phyloP scores from a whole-genome alignment of 495 filamentous ascomycete species.

The Xylaria bambusicola region DNA sequence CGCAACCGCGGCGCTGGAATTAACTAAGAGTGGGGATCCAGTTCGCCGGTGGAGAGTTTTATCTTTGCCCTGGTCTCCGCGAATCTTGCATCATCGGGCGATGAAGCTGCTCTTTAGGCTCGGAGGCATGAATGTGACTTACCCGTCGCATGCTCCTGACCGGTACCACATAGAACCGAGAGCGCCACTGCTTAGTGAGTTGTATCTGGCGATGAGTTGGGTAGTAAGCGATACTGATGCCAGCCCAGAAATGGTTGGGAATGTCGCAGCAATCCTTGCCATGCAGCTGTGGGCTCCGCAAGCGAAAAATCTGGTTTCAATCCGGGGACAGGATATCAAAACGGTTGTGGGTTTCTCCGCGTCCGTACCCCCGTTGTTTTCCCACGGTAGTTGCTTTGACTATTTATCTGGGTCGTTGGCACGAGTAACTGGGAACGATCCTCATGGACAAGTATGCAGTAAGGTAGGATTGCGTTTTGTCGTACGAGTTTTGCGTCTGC shows the following conservation, averaged over 20 bases:
- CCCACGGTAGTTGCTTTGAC: not conserved
- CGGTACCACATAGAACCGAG: not conserved
- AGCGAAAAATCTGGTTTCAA: not conserved
- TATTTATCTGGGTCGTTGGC: not conserved
- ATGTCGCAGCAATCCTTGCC: not conserved
- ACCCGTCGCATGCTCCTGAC: not conserved
- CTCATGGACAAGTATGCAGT: not conserved
- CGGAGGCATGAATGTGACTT: not conserved
- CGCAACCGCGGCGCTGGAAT: conserved; percentile 4
- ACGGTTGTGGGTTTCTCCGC: conserved; percentile 1
- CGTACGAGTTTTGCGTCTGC: not conserved
- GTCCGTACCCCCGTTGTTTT: not conserved
- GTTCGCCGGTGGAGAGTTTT: not conserved
- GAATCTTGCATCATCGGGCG: not conserved
- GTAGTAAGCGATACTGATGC: conserved; percentile 1
- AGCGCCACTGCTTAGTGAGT: not conserved
- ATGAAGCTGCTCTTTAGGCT: not conserved
- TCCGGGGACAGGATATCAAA: conserved; percentile 1
- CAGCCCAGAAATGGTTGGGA: not conserved
- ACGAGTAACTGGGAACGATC: not conserved
- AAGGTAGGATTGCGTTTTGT: not conserved
- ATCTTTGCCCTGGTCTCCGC: not conserved
- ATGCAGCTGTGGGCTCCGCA: not conserved
- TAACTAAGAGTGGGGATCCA: not conserved
- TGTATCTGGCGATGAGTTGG: not conserved